Base-by-base conservation (phyloP, 2,329 filamentous ascomycete species). In the Fusarium sp. region DNA sequence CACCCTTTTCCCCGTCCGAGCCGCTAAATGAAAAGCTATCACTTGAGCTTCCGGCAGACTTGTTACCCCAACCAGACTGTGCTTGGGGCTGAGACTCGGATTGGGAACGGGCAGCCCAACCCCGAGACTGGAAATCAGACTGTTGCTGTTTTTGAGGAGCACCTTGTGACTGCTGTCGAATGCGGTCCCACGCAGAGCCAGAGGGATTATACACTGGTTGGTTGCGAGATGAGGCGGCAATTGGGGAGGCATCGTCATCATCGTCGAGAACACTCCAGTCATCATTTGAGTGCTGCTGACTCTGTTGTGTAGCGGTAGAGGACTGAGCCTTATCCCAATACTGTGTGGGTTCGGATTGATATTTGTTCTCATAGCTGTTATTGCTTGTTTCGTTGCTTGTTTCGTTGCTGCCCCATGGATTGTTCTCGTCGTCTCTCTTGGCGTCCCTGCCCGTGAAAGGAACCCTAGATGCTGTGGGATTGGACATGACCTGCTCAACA, bases 191-290 rank as follows among this genome's bases (percentile, higher is more conserved):
- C 5, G 82, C 64, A 6, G 82, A 84, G 28, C 77, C 62, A 53
- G 67, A 46, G 45, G 63, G 63, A 9, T 59, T 24, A 19, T 63
- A 36, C 36, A 57, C 15, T 11, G 54, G 31, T 50, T 75, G 72
- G 21, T 70, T 66, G 42, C 70, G 74, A 14, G 75, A 59, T 9
- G 80, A 72, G 17, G 76, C 44, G 9, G 83, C 76, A 13, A 83
- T 67, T 24, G 84, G 84, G 2, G 84, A 85, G 38, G 80, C 82
- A 57, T 84, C 82, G 38, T 84, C 82, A 7, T 79, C 74, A 21
- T 76, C 72, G 24, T 73, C 62, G 45, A 76, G 58, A 39, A 63
- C 55, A 44, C 64, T 71, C 78, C 76, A 79, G 22, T 69, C 58
- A 33, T 69, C 49, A 22, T 43, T 54, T n/a, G 58, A 45, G 11